Conservation (phyloP, 73 alveolate species). For the Symbiodinium pilosum region DNA sequence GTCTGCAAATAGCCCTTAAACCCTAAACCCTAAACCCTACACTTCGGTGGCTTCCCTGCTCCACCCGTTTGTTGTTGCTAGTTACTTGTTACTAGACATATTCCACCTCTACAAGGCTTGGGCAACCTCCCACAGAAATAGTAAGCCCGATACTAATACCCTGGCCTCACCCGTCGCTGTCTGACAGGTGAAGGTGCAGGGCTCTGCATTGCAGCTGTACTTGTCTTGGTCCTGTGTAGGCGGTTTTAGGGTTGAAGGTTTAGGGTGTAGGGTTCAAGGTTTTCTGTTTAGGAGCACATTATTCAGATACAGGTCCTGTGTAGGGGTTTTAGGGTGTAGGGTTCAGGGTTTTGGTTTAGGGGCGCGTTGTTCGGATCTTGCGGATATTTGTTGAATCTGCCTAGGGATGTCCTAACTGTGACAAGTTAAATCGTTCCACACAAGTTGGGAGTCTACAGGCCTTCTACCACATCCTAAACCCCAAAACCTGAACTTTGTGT, state of each 20-base stretch:
- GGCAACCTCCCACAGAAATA: too few species aligned
- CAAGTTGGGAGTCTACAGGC: neutral
- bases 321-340: neutral
- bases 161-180: neutral
- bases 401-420: neutral
- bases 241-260: too few species aligned
- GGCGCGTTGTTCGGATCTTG: neutral
- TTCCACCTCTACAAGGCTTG: too few species aligned
- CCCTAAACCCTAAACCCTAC: too few species aligned
- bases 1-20: too few species aligned
- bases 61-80: too few species aligned
- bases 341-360: neutral
- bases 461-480: neutral
- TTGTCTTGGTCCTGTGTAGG: conserved; percentile 14
- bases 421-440: neutral
- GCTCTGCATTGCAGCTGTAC: neutral
- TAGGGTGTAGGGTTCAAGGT: neutral
- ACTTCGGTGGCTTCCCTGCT: too few species aligned
- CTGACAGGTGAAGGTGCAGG: conserved; percentile 12
- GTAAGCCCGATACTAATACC: neutral
- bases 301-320: neutral
- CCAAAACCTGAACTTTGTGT: too few species aligned
- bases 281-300: too few species aligned
- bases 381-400: neutral
- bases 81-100: too few species aligned